phyloP scores from a whole-genome alignment of 345 rosid genomes.

The Rhizophora mangle region DNA sequence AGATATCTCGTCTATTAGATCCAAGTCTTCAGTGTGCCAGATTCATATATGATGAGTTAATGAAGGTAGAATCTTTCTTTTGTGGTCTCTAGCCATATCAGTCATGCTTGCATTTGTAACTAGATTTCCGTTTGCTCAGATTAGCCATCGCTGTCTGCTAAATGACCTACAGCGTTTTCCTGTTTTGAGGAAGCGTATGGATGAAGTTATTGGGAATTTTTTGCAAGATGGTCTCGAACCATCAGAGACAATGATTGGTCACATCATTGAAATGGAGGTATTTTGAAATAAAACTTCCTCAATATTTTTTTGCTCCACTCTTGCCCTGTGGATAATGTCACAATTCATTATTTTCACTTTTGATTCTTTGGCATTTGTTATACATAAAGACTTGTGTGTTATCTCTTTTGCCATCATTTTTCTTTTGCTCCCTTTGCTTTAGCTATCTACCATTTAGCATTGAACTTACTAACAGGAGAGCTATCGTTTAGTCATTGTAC shows the following conservation, averaged over 20 bases:
- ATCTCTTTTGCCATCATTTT: not conserved
- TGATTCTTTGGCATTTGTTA: not conserved
- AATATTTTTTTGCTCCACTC: not conserved
- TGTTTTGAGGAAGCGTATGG: conserved; percentile 82
- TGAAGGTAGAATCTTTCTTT: conserved; percentile 48
- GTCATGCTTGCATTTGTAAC: conserved; percentile 4
- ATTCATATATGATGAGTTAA: conserved; percentile 88
- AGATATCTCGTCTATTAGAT: conserved; percentile 85
- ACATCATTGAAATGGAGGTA: conserved; percentile 94
- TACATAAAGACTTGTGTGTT: not conserved
- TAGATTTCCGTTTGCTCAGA: conserved; percentile 45
- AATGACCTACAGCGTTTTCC: conserved; percentile 83
- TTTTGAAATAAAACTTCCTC: not conserved
- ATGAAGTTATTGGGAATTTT: conserved; percentile 85
- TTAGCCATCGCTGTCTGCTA: conserved; percentile 77
- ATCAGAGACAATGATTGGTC: conserved; percentile 86
- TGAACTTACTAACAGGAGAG: no score
- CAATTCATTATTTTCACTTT: not conserved
- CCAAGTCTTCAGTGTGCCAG: conserved; percentile 97
- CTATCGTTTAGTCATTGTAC: not conserved
- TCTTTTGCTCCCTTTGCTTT: no score
- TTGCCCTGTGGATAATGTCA: not conserved
- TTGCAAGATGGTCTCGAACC: conserved; percentile 91
- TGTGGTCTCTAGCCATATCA: not conserved
- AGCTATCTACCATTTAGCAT: no score